These are phyloP conservation scores for Podaxis carcinomalis DNA, from an alignment of 768 basidiomycete species.

Conservation along the genomic window DNA sequence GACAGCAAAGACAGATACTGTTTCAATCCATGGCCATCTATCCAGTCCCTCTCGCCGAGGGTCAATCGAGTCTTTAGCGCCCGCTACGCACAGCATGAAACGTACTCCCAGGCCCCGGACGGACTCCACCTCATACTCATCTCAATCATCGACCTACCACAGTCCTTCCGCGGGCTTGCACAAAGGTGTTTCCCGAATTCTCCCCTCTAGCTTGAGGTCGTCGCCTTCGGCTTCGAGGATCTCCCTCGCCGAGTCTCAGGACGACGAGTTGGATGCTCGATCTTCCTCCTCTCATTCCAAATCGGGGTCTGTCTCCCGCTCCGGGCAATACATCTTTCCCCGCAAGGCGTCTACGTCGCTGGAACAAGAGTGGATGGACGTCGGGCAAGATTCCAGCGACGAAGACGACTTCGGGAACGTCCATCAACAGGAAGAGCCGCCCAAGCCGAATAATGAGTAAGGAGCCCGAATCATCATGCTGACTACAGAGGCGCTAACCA, in stretches of 20 bases:
- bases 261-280: neutral
- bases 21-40: constrained; percentile 3
- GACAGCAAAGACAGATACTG: constrained; percentile 3
- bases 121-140: neutral
- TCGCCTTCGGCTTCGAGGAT: neutral
- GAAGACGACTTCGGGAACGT: neutral
- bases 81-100: neutral
- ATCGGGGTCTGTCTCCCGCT: neutral
- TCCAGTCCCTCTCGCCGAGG: neutral
- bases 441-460: neutral
- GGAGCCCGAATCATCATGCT: neutral
- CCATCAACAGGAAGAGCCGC: neutral
- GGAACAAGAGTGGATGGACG: constrained; percentile 11
- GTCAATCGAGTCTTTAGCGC: constrained; percentile 1
- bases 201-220: neutral
- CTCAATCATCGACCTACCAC: neutral
- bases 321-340: neutral
- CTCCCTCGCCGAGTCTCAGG: neutral
- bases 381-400: constrained; percentile 8
- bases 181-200: neutral
- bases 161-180: neutral
- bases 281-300: neutral
- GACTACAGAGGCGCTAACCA: neutral
- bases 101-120: neutral
- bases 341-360: constrained; percentile 3